Base-by-base conservation (phyloP, 257 asterid genomes). In the Salvia miltiorrhiza region DNA sequence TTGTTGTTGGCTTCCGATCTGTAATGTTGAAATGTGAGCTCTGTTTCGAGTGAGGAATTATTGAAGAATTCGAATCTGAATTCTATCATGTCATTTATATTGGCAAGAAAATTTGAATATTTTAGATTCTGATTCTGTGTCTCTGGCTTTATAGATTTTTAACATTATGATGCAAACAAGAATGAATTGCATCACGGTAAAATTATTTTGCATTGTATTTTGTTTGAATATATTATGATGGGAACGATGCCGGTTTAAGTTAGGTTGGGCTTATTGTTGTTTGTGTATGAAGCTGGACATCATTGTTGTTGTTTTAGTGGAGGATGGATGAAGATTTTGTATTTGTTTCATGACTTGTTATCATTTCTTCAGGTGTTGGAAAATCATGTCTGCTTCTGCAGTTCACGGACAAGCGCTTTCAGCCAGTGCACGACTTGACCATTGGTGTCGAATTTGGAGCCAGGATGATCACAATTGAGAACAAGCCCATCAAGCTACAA, bases 401-500 rank as follows among this genome's bases (percentile, higher is more conserved):
- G 83, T 88, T 90, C 80, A 90, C 95, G 0, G 95, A 88, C 84
- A 88, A 88, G 56, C 88, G 94, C 41, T 90, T 90, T 83, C 94
- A 90, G 76, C 93, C 95, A 0, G 91, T 87, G 28, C 95, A 87
- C 73, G 91, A 87, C 74, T 82, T 90, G 71, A 90, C 96, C 32
- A 90, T 88, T 66, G 96, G 96, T 52, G 96, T 90, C 35, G 96
- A 90, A 61, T 88, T 88, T 71, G 97, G 97, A 23, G 97, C 95
- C 13, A 75, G 93, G 73, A 88, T 90, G 96, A 83, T 88, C 79
- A 82, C 87, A 39, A 85, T 90, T 62, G 95, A 90, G 57, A 84
- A 83, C 77, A 88, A 81, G 67, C 92, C 90, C 1, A 88, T 90
- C 63, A 90, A 88, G 77, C 80, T 90, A 53, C 97, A 88, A 79